Evolutionary conservation across 495 filamentous ascomycete genomes (phyloP).

Genomic region (Pseudevernia furfuracea): DNA sequence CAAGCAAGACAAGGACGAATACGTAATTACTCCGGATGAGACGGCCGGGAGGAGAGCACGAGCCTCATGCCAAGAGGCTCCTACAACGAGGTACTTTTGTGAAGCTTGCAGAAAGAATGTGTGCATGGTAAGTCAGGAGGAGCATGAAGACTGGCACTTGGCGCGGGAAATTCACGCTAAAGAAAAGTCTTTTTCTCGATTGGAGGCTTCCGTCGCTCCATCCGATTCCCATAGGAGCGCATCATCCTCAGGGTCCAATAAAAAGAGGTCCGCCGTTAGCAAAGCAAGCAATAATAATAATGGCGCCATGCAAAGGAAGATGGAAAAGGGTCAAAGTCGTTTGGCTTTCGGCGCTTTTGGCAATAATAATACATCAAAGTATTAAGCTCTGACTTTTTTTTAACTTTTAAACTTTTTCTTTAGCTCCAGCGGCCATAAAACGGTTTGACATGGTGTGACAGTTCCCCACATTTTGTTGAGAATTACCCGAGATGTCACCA

Average conservation of each 20-base stretch:
- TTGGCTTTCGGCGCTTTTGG: constrained; percentile 60
- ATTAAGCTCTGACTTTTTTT: neutral
- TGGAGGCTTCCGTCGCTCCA: constrained; percentile 32
- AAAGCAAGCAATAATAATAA: constrained; percentile 30
- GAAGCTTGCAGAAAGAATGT: constrained; percentile 55
- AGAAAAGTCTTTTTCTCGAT: constrained; percentile 38
- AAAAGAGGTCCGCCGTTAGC: constrained; percentile 15
- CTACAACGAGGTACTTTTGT: constrained; percentile 51
- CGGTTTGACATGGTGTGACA: no score
- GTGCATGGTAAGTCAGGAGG: constrained; percentile 50
- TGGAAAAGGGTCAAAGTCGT: constrained; percentile 71
- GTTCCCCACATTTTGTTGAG: neutral
- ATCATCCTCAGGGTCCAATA: neutral
- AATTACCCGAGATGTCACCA: neutral
- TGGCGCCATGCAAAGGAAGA: constrained; percentile 32
- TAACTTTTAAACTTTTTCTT: no score
- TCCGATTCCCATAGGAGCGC: constrained; percentile 18
- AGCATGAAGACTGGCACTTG: constrained; percentile 94
- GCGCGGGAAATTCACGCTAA: constrained; percentile 75
- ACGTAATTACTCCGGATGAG: neutral
- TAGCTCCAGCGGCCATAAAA: no score
- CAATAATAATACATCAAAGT: no score
- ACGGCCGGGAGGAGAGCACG: neutral
- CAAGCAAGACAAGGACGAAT: neutral
- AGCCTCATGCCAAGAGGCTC: constrained; percentile 28